Evolutionary conservation across 805 yeast species (phyloP).

Genomic region (Sugiyamaella chiloensis): DNA sequence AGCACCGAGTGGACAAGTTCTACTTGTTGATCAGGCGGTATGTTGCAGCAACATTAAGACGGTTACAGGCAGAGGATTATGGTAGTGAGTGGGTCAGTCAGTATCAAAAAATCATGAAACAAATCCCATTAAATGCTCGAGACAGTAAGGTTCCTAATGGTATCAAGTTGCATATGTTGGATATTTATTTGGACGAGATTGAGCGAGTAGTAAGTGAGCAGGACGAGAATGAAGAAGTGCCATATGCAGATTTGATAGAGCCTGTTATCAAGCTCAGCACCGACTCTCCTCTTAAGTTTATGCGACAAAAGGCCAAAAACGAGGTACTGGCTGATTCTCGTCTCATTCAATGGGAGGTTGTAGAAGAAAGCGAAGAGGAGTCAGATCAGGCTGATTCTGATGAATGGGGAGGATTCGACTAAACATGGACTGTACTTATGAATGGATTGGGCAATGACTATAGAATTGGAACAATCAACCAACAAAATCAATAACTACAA

Average conservation of each 20-base stretch:
- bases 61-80: conserved; percentile 56
- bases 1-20: conserved; percentile 82
- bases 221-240: conserved; percentile 42
- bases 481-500: too few species aligned
- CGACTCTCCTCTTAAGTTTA: conserved; percentile 53
- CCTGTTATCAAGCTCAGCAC: conserved; percentile 57
- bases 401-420: conserved; percentile 37
- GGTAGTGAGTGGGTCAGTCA: conserved; percentile 41
- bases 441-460: too few species aligned
- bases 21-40: conserved; percentile 77
- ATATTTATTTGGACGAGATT: conserved; percentile 79
- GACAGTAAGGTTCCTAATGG: conserved; percentile 64
- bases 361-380: conserved; percentile 24
- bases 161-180: conserved; percentile 79
- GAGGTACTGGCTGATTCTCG: conserved; percentile 67
- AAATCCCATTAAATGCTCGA: conserved; percentile 42
- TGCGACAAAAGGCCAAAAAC: conserved; percentile 60
- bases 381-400: conserved; percentile 32
- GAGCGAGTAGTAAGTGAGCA: conserved; percentile 58
- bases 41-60: conserved; percentile 58
- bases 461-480: too few species aligned
- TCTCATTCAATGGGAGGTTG: conserved; percentile 58
- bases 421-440: too few species aligned
- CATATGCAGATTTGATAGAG: conserved; percentile 52
- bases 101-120: conserved; percentile 43